Base-by-base conservation (phyloP, 306 rosid genomes). In the Sesbania bispinosa region DNA sequence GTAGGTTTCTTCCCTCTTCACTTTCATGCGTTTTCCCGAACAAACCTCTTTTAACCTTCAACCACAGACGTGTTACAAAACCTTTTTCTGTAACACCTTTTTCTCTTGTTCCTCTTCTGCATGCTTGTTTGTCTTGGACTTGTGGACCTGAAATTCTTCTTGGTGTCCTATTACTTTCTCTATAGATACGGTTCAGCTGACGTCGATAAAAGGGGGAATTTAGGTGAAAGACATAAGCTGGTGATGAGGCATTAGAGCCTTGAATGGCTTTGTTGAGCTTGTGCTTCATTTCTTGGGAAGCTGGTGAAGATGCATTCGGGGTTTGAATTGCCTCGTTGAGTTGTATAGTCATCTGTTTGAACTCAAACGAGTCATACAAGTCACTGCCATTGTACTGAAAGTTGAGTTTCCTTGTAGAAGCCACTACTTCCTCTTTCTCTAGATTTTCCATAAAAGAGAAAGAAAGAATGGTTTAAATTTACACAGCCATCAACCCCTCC, bases 331-430 rank as follows among this genome's bases (percentile, higher is more conserved):
- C 89, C 52, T 73, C 50, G 75, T 85, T 82, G 57, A 90, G 83
- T 46, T 90, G 92, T 16, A n/a, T 62, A 35, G 84, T 78, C 73
- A 90, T 82, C 4, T 80, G 87, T 58, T 5, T 77, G 46, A 86
- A 62, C 85, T 88, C 94, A 29, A 71, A 88, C 0, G 87, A 90
- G 73, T 88, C 92, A 7, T 81, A 90, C 9, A 90, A 62, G 20
- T 78, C 78, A 64, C 95, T 88, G 23, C 86, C 87, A 32, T 81
- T 74, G 69, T 83, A 80, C 63, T 35, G 64, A 18, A 62, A 67
- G 67, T 80, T 83, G 62, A 52, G 48, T 75, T 41, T 68, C 62
- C 41, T 46, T 55, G 64, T 58, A 13, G 76, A 69, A 73, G 45
- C 74, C 5, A 24, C 50, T n/a, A 57, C 59, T 47, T 64, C 69